Evolutionary conservation across 1,284 basidiomycete genomes (phyloP), one percentile per base, ranked within the genome.

Genomic region (Moesziomyces aphidis): DNA sequence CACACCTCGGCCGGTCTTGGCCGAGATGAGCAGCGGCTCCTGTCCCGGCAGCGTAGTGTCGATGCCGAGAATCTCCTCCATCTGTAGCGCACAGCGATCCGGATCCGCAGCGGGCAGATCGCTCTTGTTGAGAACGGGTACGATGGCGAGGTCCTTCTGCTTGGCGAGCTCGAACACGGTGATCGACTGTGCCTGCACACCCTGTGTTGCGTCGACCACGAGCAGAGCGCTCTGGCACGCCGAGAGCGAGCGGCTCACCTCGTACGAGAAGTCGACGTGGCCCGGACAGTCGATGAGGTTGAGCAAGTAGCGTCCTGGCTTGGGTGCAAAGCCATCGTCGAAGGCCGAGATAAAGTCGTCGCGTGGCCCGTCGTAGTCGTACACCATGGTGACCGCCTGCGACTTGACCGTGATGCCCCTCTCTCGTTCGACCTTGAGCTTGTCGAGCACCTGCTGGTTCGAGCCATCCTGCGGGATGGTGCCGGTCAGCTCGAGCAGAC

Each of bases 181-280:
- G 60, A 99, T 91, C 6, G 95, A 94, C 85, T 99, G 97, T 0
- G 97, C 96, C 86, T 99, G 97, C 6, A 99, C 91, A 15, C 96
- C 96, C 87, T 98, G 96, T 48, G 94, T 95, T 15, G 95, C 94
- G 83, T 99, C 96, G 0, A 99, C 94, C 3, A 90, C 88, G 15
- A 99, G 87, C 50, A 99, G 85, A 4, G 94, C 96, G 21, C 95
- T 95, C 86, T 99, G 93, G 78, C 93, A 97, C 36, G 95, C 95
- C 2, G 94, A 91, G 26, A 99, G 87, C 46, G 93, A 95, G 50
- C 97, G 90, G 17, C 93, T 92, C 11, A 99, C 94, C 86, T 99
- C 97, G 90, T 95, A 83, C 11, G 47, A 65, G 50, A 86, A 89
- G 67, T 84, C 83, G 22, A 84, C 83, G 47, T 84, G 83, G 1